Evolutionary conservation across 495 filamentous ascomycete genomes (phyloP), one percentile per base, ranked within the genome.

Genomic region (Glutinoglossum americanum): DNA sequence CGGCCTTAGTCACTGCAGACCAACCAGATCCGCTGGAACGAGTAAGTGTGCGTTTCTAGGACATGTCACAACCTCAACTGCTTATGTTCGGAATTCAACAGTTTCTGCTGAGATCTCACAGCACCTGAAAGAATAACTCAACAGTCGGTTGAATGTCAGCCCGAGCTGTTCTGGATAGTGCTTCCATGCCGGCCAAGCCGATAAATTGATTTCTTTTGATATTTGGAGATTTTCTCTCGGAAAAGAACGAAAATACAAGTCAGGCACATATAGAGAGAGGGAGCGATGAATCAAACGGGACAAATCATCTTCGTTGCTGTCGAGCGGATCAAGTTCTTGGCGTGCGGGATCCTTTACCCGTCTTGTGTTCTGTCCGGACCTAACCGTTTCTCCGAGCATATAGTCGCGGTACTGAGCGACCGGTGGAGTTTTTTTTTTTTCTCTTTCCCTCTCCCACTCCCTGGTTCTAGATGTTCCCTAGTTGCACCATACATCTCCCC

Each of bases 1-100:
- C 83, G 11, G 69, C 70, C 41, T 67, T 82, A 35, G 73, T 79
- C 25, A 69, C 81, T 55, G 74, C 74, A 59, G 78, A 80, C 57
- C 74, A 76, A 64, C 76, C 79, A 33, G 81, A 89, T 74, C 77
- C 82, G 44, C 69, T 87, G 67, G 81, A 81, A 53, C 49, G 49
- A 53, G 49, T 53, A 53, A 53, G 49, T 53, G 49, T 30, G 11
- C 49, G 23, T 32, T 53, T 53, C 49, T 53, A 53, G 49, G 49
- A 9, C 49, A 28, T 27, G 23, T 53, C 49, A 53, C 49, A 21
- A 53, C 49, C 15, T 53, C 49, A 53, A 30, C 49, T 53, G 49
- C 49, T 53, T 53, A 53, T 53, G 26, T 17, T 53, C 26, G 15
- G 23, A 19, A 28, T 53, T 30, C 49, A 53, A 53, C 49, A 53